Evolutionary conservation across 2,329 filamentous ascomycete species (phyloP).

Genomic region (Colletotrichum noveboracense): DNA sequence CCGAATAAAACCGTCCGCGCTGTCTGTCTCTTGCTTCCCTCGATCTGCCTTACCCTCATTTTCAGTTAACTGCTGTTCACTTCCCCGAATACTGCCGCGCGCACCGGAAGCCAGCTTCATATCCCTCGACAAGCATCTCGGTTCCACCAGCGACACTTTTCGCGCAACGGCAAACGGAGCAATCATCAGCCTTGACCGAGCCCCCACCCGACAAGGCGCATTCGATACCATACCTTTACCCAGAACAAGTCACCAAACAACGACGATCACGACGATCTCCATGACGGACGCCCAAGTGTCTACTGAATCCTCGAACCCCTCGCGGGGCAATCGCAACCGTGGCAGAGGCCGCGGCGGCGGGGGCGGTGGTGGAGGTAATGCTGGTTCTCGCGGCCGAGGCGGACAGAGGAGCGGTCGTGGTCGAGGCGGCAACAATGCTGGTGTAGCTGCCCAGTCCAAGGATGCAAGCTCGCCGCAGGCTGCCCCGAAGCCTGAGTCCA

Average conservation of each 20-base stretch:
- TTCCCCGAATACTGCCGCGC: not conserved
- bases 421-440: conserved; percentile 25
- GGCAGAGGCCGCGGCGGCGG: conserved; percentile 31
- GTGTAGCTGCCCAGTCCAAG: not conserved
- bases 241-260: no score
- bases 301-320: conserved; percentile 4
- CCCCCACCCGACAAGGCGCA: not conserved
- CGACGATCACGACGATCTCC: not conserved
- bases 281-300: conserved; percentile 12
- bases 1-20: not conserved
- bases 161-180: not conserved
- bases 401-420: conserved; percentile 16
- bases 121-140: not conserved
- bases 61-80: not conserved
- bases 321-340: conserved; percentile 18
- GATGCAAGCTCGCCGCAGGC: not conserved
- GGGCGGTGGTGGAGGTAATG: conserved; percentile 36
- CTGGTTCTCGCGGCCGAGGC: conserved; percentile 10
- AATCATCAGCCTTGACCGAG: not conserved
- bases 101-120: not conserved
- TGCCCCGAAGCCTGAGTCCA: conserved; percentile 5
- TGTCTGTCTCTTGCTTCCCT: not conserved
- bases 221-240: not conserved
- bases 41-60: not conserved
- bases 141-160: not conserved